phyloP scores from a whole-genome alignment of 805 yeast genomes.

The Kluyveromyces lactis region DNA sequence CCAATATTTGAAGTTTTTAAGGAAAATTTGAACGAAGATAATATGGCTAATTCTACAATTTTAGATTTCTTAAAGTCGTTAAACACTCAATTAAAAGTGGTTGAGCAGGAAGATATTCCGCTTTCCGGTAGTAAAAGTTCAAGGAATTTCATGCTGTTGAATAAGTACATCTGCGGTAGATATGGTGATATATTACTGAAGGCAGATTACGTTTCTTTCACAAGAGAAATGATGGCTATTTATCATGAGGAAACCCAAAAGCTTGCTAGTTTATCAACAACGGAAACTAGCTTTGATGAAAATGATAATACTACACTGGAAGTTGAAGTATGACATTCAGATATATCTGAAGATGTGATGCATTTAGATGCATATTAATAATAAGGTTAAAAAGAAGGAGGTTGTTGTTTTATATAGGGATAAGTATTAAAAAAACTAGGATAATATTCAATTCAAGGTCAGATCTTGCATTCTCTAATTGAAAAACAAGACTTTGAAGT shows the following conservation, averaged over 20 bases:
- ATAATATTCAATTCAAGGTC: too few species aligned
- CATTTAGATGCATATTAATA: too few species aligned
- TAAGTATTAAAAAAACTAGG: too few species aligned
- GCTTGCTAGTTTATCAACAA: not conserved
- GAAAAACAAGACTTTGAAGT: too few species aligned
- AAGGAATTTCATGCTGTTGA: conserved; percentile 21
- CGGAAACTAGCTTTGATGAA: not conserved
- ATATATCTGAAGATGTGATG: conserved; percentile 35
- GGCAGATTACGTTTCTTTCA: conserved; percentile 23
- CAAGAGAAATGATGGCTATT: conserved; percentile 27
- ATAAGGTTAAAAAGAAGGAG: too few species aligned
- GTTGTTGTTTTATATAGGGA: too few species aligned
- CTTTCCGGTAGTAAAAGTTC: conserved; percentile 15
- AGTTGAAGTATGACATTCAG: conserved; percentile 1
- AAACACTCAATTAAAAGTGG: conserved; percentile 11
- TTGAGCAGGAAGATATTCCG: conserved; percentile 10
- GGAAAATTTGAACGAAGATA: conserved; percentile 43
- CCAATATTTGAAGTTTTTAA: conserved; percentile 42
- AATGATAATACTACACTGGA: conserved; percentile 2
- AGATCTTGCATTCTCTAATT: too few species aligned
- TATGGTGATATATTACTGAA: conserved; percentile 25
- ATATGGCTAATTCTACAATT: conserved; percentile 66
- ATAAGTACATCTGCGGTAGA: conserved; percentile 25
- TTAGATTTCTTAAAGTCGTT: conserved; percentile 50
- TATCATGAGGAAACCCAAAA: conserved; percentile 7